Percentiles rank a stretch among this genome's conserved stretches.
Conservation (phyloP, 2,329 filamentous ascomycete species). For the Dothistroma septosporum region DNA sequence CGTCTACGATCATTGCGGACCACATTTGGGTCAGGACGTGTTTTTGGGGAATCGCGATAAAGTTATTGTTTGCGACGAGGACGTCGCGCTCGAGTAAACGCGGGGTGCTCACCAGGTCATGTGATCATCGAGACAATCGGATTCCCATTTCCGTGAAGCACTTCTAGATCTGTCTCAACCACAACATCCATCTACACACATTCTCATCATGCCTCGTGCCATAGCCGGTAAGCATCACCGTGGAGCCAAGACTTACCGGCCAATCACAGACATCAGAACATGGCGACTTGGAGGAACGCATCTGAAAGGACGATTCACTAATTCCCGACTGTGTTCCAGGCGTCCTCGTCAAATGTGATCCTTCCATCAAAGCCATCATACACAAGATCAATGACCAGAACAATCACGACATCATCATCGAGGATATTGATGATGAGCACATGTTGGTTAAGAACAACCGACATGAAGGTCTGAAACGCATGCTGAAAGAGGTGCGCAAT, state of each 20-base stretch:
- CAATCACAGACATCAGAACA: background rate
- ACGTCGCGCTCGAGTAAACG: background rate
- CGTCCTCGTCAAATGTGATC: conserved; percentile 74
- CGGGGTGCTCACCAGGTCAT: background rate
- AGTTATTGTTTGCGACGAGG: background rate
- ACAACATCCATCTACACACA: background rate
- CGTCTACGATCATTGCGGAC: background rate
- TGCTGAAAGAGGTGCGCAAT: conserved; percentile 60
- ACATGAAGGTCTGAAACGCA: conserved; percentile 62
- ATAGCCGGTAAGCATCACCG: conserved; percentile 19
- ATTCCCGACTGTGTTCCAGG: conserved; percentile 40
- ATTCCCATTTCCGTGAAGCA: background rate
- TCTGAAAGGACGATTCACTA: background rate
- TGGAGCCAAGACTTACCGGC: background rate
- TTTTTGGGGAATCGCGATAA: background rate
- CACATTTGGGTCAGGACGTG: background rate
- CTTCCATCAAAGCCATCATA: conserved; percentile 84
- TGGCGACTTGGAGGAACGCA: background rate
- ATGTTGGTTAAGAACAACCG: conserved; percentile 72
- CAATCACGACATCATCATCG: conserved; percentile 70
- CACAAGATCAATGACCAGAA: conserved; percentile 65
- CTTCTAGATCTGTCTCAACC: background rate
- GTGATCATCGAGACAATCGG: background rate
- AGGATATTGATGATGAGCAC: conserved; percentile 73
- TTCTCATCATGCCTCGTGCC: conserved; percentile 25